Base-by-base conservation (phyloP, 106 monocot genomes). In the Dioscorea dumetorum region DNA sequence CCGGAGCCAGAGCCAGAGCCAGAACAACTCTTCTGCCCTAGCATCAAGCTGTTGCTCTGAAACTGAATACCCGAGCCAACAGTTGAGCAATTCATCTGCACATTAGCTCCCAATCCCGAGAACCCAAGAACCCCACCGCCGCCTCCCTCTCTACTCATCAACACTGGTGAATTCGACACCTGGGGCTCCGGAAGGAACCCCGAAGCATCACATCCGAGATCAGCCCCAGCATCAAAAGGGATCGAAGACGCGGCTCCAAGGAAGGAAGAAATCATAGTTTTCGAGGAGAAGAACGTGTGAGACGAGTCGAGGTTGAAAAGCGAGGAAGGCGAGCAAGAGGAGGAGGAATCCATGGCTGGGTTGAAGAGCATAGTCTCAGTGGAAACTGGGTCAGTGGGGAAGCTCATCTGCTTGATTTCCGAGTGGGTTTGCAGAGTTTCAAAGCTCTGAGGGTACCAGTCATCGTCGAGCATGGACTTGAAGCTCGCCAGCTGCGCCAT, bases 381-480 rank as follows among this genome's bases (percentile, higher is more conserved):
- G 17, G 73, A 33, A 23, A 49, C 57, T 0, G 62, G 33, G 59
- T 65, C 23, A 2, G 71, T 17, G 24, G 67, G 5, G 58, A 71
- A 76, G 41, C 51, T 33, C 18, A 72, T 35, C 32, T 48, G 67
- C 59, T 70, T 75, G 24, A 72, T 66, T 22, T 67, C 68, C 15
- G 69, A 73, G 2, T 76, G 80, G 33, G 35, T 49, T 22, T 58
- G 77, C 60, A 63, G 67, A 8, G 68, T 31, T 6, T 73, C 64
- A 58, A 72, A 73, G 28, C 28, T 32, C 2, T 52, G 24, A 14
- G 77, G 33, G 72, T 72, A 76, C 77, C 74, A 77, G 60, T 85
- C 82, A 49, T 85, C 85, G 48, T 85, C 89, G 21, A 87, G 84
- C 84, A 91, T 74, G 72, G 87, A 79, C 61, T 75, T 84, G 79